Base-by-base conservation (phyloP, 2,329 filamentous ascomycete genomes). In the Cercospora beticola region DNA sequence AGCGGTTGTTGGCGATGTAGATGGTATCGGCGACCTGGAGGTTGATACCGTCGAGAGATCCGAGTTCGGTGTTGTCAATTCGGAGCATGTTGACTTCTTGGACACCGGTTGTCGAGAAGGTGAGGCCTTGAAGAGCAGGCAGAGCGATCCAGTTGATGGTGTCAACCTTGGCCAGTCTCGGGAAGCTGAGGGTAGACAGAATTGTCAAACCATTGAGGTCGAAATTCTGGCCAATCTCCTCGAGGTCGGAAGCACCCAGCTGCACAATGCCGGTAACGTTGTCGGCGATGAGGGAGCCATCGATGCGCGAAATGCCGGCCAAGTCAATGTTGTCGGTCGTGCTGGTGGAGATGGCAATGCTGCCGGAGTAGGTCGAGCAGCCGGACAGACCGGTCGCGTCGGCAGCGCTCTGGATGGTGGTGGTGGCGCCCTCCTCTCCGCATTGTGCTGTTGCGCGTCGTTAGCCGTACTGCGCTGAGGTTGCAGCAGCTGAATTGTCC, bases 1-100 rank as follows among this genome's bases (percentile, higher is more conserved):
- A 90, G 70, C 83, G 84, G 88, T 98, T 98, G 89, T 97, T 97
- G 87, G 92, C 90, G 82, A 99, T 90, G 80, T 92, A 85, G 79
- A 99, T 87, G 73, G 83, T 85, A 67, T 87, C 86, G 65, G 93
- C 89, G n/a, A 86, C 86, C 72, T 88, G 82, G 72, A 98, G 86
- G 79, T 93, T 91, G 79, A 99, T 91, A 78, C 93, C 93, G 73
- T 90, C 85, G 69, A 99, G 87, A 73, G 86, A 88, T 79, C 84
- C 86, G 75, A 99, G 87, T 81, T 90, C 89, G 62, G 95, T 99
- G 85, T 99, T 95, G 82, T 89, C 87, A 79, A 99, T 94, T 74
- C 83, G 82, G 74, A 99, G 87, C 71, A 83, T 86, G 72, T 82
- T 83, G 69, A 92, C 92, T 79, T 88, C 83, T 75, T 86, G 88